Evolutionary conservation across 2,329 filamentous ascomycete genomes (phyloP), one percentile per base, ranked within the genome.

Genomic region (Ophiognomonia clavigignenti-juglandacearum): DNA sequence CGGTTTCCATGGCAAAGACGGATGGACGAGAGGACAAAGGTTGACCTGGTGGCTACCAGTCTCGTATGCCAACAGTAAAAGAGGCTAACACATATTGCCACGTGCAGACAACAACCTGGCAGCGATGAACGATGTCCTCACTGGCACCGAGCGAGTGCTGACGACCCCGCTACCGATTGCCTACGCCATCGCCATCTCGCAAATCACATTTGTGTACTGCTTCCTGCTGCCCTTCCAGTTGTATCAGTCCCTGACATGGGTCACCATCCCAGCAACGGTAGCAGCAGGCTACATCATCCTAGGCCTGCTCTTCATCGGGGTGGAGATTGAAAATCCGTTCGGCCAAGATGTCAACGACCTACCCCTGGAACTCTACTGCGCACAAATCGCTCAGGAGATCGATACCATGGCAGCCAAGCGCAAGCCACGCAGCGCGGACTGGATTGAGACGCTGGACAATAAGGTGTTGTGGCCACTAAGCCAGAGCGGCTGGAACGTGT

Each of bases 121-220:
- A 29, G 63, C 71, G 4, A 66, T 88, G 42, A 83, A 82, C 57
- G 85, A 89, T 53, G 75, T 82, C 39, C 69, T 86, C 39, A 77
- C 76, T 14, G 80, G 82, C 38, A 80, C 79, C 36, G 85, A 89
- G 59, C 80, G 85, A 46, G 81, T 89, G n/a, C 75, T 88, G 35
- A 82, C 80, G 57, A 88, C 85, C 1, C 85, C 83, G 4, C 72
- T 89, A 1, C 85, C 85, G 1, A 73, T 85, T 47, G 85, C 85
- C 31, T 89, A 89, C 69, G 79, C 77, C 53, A 89, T 90, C 58
- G 78, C 84, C 53, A 88, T 88, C 59, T 77, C 81, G 7, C 85
- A 89, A 62, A 88, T 90, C 58, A 85, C 85, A 10, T 87, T 83
- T 81, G 75, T 86, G 36, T 90, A 89, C 65, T 80, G 88, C 41